A percentile compares a stretch with the other conserved stretches of the same genome.
Evolutionary conservation across 495 filamentous ascomycete species (phyloP).

Genomic region (Penicillium coprophilum): DNA sequence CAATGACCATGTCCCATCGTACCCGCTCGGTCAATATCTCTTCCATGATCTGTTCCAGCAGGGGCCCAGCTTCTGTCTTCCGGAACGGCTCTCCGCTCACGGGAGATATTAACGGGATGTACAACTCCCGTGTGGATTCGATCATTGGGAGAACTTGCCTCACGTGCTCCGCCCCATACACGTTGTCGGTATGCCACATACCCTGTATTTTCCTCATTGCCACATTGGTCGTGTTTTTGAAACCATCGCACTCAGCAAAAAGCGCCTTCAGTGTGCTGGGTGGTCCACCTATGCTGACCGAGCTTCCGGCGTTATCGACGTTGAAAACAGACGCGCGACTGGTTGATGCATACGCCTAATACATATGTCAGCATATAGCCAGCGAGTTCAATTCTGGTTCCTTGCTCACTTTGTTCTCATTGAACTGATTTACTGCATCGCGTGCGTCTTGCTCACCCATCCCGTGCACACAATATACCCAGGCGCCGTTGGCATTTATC

Average conservation of each 20-base stretch:
- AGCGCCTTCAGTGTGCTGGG: background rate
- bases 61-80: background rate
- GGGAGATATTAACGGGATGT: background rate
- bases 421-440: background rate
- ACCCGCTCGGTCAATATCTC: constrained; percentile 1
- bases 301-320: background rate
- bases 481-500: constrained; percentile 1
- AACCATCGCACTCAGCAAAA: background rate
- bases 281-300: constrained; percentile 2
- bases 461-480: constrained; percentile 1
- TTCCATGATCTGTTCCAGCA: background rate
- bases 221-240: background rate
- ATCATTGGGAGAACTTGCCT: background rate
- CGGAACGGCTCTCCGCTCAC: background rate
- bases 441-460: background rate
- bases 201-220: background rate
- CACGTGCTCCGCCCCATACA: background rate
- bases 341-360: background rate
- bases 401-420: background rate
- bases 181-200: background rate
- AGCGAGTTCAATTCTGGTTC: background rate
- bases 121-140: background rate
- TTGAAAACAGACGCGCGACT: background rate
- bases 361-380: background rate
- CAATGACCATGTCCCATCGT: background rate